Conservation (phyloP, 768 basidiomycete species). For the Psilocybe tampanensis region DNA sequence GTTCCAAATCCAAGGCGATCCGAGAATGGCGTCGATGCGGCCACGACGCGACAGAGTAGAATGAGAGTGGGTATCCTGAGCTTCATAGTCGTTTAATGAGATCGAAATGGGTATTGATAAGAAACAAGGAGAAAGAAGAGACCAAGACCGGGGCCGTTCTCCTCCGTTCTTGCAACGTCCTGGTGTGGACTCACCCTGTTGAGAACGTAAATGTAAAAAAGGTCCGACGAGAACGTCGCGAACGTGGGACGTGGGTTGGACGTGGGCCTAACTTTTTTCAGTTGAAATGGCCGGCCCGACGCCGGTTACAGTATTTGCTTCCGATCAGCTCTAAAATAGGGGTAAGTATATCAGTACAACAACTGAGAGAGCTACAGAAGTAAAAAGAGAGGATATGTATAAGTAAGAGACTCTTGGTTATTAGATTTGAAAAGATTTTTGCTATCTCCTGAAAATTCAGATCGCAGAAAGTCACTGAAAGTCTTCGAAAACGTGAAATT, state of each 20-base stretch:
- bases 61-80: conserved; percentile 20
- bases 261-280: background rate
- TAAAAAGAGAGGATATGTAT: too few relatives aligned
- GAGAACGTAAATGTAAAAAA: background rate
- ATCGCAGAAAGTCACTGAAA: too few relatives aligned
- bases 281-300: background rate
- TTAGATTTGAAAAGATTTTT: too few relatives aligned
- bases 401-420: too few relatives aligned
- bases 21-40: conserved; percentile 17
- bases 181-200: too few relatives aligned
- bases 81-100: conserved; percentile 13
- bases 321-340: too few relatives aligned
- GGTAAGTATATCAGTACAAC: too few relatives aligned
- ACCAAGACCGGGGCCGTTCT: background rate
- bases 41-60: conserved; percentile 17
- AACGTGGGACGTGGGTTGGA: background rate
- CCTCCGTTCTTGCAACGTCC: too few relatives aligned
- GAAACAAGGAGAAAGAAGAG: background rate
- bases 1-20: background rate
- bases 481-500: too few relatives aligned
- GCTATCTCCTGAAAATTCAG: too few relatives aligned
- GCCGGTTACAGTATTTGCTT: background rate
- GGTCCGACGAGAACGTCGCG: background rate
- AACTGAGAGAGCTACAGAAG: too few relatives aligned
- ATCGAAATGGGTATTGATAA: too few relatives aligned